phyloP scores from a whole-genome alignment of 352 stramenopile species.

The Phytophthora pinifolia region DNA sequence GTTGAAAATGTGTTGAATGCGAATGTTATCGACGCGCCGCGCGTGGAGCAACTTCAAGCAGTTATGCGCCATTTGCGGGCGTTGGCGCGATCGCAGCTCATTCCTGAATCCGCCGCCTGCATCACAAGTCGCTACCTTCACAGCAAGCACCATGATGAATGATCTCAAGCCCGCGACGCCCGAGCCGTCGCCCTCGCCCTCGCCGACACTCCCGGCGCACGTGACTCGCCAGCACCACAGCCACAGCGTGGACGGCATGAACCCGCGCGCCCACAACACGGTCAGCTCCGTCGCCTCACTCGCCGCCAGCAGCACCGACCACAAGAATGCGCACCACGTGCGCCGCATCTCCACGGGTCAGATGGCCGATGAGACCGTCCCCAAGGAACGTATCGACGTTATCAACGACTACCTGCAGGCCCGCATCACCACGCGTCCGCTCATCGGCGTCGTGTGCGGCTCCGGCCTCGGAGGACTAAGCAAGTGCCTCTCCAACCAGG shows the following conservation, averaged over 20 bases:
- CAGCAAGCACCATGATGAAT: slow-evolving; percentile 34
- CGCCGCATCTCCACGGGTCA: slow-evolving; percentile 58
- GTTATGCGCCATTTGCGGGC: not conserved
- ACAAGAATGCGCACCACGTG: slow-evolving; percentile 18
- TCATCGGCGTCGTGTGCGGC: slow-evolving; percentile 91
- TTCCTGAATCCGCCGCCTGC: slow-evolving; percentile 15
- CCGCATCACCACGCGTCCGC: slow-evolving; percentile 38
- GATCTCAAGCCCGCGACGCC: slow-evolving; percentile 22
- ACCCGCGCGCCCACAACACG: slow-evolving; percentile 7
- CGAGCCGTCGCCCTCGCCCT: not conserved
- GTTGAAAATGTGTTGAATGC: slow-evolving; percentile 6
- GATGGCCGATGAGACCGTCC: slow-evolving; percentile 52
- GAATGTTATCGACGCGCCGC: not conserved
- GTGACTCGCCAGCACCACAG: slow-evolving; percentile 43
- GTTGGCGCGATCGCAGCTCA: slow-evolving; percentile 1
- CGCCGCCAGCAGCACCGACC: slow-evolving; percentile 9
- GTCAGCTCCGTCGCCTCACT: slow-evolving; percentile 18
- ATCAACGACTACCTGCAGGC: slow-evolving; percentile 67
- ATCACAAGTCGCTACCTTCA: not conserved
- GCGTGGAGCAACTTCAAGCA: not conserved
- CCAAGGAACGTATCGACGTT: slow-evolving; percentile 65
- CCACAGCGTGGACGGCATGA: slow-evolving; percentile 44
- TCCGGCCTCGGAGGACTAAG: slow-evolving; percentile 93
- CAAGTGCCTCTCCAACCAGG: slow-evolving; percentile 79
- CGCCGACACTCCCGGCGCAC: slow-evolving; percentile 17